Evolutionary conservation across 2,329 filamentous ascomycete genomes (phyloP).

Genomic region (Microcyclosporella mali): DNA sequence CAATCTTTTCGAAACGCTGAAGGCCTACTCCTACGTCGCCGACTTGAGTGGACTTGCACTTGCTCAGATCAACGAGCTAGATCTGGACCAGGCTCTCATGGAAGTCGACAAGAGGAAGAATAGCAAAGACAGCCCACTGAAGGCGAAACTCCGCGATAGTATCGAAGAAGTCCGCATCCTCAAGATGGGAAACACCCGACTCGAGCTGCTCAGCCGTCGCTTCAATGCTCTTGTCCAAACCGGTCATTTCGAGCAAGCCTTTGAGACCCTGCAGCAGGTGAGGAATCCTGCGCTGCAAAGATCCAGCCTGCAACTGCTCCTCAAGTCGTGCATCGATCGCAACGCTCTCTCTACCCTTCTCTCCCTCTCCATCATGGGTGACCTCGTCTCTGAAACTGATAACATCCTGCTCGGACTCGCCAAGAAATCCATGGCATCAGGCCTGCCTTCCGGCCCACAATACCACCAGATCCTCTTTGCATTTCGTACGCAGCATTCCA

Average conservation of each 20-base stretch:
- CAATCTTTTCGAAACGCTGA: constrained; percentile 70
- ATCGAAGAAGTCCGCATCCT: constrained; percentile 32
- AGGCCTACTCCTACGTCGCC: constrained; percentile 71
- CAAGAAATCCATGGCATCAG: constrained; percentile 49
- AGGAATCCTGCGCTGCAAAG: constrained; percentile 60
- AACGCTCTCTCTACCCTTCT: constrained; percentile 47
- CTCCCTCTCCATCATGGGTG: constrained; percentile 66
- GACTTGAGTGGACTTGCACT: constrained; percentile 62
- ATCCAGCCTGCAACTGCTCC: constrained; percentile 63
- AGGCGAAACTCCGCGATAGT: constrained; percentile 22
- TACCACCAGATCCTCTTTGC: constrained; percentile 89
- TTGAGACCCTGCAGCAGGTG: constrained; percentile 69
- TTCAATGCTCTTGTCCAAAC: constrained; percentile 77
- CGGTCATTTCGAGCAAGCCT: constrained; percentile 74
- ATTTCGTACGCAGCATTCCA: constrained; percentile 75
- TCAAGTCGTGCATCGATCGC: constrained; percentile 37
- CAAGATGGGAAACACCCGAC: constrained; percentile 39
- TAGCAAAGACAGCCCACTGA: constrained; percentile 24
- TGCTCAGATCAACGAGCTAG: constrained; percentile 18
- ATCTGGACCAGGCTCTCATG: constrained; percentile 21
- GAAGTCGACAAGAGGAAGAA: constrained; percentile 26
- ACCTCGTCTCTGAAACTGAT: constrained; percentile 70
- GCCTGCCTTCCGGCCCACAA: constrained; percentile 43
- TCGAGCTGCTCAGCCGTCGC: constrained; percentile 72
- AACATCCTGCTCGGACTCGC: constrained; percentile 68